These are phyloP conservation scores for Colletotrichum sp. DNA, from an alignment of 2,329 filamentous ascomycete genomes.

Conservation along the genomic window DNA sequence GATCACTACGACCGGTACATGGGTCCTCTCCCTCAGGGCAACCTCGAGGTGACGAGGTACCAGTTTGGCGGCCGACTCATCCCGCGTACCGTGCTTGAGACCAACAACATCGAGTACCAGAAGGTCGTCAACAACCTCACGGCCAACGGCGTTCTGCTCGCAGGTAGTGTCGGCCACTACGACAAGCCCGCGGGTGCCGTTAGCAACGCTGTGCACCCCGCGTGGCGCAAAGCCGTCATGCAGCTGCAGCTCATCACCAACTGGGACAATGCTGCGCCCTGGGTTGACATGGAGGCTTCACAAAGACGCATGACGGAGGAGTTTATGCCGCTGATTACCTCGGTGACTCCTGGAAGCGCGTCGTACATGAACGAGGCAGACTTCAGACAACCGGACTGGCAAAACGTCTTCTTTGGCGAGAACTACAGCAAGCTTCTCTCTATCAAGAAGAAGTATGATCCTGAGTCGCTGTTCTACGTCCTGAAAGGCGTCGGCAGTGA, in stretches of 20 bases:
- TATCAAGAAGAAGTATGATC: conserved; percentile 58
- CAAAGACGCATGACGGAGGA: conserved; percentile 34
- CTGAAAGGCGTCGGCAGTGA: conserved; percentile 56
- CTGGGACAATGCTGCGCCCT: conserved; percentile 27
- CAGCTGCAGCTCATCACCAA: conserved; percentile 32
- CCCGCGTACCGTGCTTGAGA: conserved; percentile 33
- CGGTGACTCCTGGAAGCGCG: conserved; percentile 44
- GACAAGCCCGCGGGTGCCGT: conserved; percentile 29
- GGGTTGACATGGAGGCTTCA: conserved; percentile 27
- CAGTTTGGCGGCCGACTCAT: conserved; percentile 42
- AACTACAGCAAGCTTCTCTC: conserved; percentile 47
- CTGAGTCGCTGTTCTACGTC: conserved; percentile 49
- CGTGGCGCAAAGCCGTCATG: conserved; percentile 39
- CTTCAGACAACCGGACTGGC: conserved; percentile 45
- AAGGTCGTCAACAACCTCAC: conserved; percentile 34
- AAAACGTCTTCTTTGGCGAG: conserved; percentile 49
- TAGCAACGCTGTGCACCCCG: conserved; percentile 40
- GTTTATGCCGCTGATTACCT: conserved; percentile 33
- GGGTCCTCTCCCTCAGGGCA: conserved; percentile 37
- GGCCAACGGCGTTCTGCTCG: conserved; percentile 31
- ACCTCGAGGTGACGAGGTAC: conserved; percentile 34
- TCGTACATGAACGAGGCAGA: conserved; percentile 59
- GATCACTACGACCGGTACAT: conserved; percentile 39
- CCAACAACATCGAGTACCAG: conserved; percentile 31
- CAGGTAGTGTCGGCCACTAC: conserved; percentile 35